Evolutionary conservation across 1,139 yeast species (phyloP), one percentile per base, ranked within the genome.

Genomic region (Yamadazyma blattariae): DNA sequence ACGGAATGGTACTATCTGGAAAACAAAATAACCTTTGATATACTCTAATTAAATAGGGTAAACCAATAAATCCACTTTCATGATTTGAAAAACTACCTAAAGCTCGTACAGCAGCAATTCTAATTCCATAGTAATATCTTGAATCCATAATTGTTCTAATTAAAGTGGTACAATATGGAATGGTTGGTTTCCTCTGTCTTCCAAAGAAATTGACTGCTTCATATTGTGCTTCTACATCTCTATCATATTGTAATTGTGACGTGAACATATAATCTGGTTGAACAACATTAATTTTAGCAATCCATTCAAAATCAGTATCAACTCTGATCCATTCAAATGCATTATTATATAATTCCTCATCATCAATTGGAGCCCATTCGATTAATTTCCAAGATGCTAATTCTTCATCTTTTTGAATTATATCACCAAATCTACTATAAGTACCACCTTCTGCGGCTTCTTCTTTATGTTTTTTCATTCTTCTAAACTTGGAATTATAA

Each of bases 301-400:
- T 84, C 99, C 99, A 94, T 57, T 94, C 98, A 52, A 84, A 86
- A 58, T 94, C 99, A 0, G 97, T 90, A 61, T 94, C 99, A 8
- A 90, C 88, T 47, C 99, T 71, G 28, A 94, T 73, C 99, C 99
- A 94, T 53, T 94, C 98, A 61, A 89, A 94, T 0, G 97, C 96
- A 54, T 92, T 97, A 47, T 79, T 79, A 31, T 76, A 70, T 15
- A 60, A 45, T 13, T 53, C 53, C 33, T 81, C 90, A 41, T 85
- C 95, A 40, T 82, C 87, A 28, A 80, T 81, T 37, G 73, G 73
- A 2, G 78, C 71, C 79, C 90, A 84, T 29, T 87, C 96, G 2
- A 74, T 73, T 19, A 92, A 64, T 13, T 72, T 70, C 97, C 97
- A 92, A 26, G 76, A 73, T 9, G 62, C 63, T 40, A 82, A 65